Conservation (phyloP, 139 green algal species). For the Chlamydomonas sp. region DNA sequence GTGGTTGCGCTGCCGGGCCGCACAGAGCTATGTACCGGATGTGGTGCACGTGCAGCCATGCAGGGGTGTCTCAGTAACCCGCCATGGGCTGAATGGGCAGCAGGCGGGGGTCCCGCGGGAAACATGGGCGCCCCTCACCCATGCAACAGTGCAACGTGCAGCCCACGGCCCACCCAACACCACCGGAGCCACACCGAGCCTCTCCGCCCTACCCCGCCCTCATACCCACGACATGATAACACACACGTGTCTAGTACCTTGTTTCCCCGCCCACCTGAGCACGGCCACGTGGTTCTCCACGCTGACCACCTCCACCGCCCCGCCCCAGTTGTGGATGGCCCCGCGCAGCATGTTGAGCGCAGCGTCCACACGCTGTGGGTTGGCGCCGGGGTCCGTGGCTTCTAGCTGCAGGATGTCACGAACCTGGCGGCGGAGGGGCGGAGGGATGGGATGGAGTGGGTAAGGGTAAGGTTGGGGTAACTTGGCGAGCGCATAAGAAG, state of each 20-base stretch:
- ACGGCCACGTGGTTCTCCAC: slow-evolving; percentile 64
- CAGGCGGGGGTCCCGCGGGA: too few relatives aligned
- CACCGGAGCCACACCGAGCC: too few relatives aligned
- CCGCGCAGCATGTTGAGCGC: slow-evolving; percentile 88
- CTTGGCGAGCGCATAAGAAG: background rate
- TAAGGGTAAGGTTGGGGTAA: background rate
- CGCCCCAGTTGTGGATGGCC: slow-evolving; percentile 80
- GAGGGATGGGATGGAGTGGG: background rate
- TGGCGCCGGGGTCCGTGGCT: slow-evolving; percentile 61
- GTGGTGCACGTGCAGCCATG: too few relatives aligned
- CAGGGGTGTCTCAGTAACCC: too few relatives aligned
- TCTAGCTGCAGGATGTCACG: slow-evolving; percentile 54
- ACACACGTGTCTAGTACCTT: slow-evolving; percentile 8
- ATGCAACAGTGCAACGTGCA: too few relatives aligned
- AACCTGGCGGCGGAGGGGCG: background rate
- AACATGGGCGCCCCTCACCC: too few relatives aligned
- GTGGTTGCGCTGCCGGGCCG: too few relatives aligned
- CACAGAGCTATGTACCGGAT: too few relatives aligned
- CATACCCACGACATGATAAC: background rate
- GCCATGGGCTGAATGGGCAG: too few relatives aligned
- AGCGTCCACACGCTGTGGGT: slow-evolving; percentile 67
- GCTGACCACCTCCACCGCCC: slow-evolving; percentile 77
- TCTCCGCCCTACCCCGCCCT: background rate
- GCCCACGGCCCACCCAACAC: too few relatives aligned
- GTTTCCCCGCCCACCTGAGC: slow-evolving; percentile 53